These are phyloP conservation scores for Eucalyptus pauciflora DNA, from an alignment of 345 rosid species.

Conservation along the genomic window DNA sequence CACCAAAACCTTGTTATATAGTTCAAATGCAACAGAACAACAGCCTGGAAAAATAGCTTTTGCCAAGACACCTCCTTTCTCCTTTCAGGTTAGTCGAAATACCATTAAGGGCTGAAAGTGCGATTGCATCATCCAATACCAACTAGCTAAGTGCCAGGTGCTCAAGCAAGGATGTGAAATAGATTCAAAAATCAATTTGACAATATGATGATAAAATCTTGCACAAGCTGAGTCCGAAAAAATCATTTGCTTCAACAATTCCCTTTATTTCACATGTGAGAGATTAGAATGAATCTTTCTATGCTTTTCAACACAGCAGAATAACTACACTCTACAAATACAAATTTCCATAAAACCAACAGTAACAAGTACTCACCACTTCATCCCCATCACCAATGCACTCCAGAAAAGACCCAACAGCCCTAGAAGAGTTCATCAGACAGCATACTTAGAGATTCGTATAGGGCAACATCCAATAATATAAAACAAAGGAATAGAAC, in stretches of 20 bases:
- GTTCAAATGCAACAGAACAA: background rate
- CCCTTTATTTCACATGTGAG: background rate
- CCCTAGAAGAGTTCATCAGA: constrained; percentile 37
- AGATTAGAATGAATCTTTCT: background rate
- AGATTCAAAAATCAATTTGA: background rate
- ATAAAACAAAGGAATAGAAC: background rate
- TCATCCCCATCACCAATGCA: constrained; percentile 74
- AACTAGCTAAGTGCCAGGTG: background rate
- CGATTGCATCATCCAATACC: background rate
- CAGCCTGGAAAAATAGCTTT: background rate
- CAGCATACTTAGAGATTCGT: background rate
- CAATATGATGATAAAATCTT: background rate
- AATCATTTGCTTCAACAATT: background rate
- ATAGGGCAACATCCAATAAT: background rate
- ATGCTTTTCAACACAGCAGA: background rate
- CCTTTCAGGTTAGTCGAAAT: background rate
- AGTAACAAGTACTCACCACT: constrained; percentile 47
- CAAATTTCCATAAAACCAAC: background rate
- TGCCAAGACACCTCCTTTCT: background rate
- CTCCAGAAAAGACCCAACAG: constrained; percentile 94
- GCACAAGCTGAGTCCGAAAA: background rate
- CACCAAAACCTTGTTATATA: background rate
- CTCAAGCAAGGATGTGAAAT: background rate
- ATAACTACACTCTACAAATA: background rate
- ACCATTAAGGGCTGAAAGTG: background rate